A percentile compares a stretch with the other conserved stretches of the same genome.
phyloP scores from a whole-genome alignment of 2,329 filamentous ascomycete genomes.

The Aspergillus clavatus region DNA sequence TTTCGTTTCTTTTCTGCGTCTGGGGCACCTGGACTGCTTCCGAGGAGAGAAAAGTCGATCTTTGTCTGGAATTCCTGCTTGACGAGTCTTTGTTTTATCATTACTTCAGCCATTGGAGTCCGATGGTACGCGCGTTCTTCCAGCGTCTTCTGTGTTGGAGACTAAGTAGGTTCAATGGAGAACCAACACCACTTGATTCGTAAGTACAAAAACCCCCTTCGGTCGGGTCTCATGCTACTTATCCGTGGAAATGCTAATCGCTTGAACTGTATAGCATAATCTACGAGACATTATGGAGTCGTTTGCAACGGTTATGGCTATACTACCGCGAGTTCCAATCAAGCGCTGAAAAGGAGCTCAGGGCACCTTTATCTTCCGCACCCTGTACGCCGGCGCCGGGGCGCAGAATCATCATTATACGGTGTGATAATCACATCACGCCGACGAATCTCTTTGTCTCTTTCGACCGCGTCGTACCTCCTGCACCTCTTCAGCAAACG shows the following conservation, averaged over 20 bases:
- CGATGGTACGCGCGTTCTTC: slow-evolving; percentile 90
- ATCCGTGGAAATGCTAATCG: slow-evolving; percentile 9
- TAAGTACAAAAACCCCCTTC: slow-evolving; percentile 48
- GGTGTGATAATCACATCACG: slow-evolving; percentile 63
- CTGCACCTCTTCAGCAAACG: slow-evolving; percentile 28
- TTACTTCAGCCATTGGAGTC: slow-evolving; percentile 90
- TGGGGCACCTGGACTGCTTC: slow-evolving; percentile 70
- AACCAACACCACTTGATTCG: slow-evolving; percentile 60
- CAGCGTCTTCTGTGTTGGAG: slow-evolving; percentile 90
- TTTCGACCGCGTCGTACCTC: slow-evolving; percentile 57
- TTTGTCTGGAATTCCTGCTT: slow-evolving; percentile 73
- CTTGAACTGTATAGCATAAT: slow-evolving; percentile 54
- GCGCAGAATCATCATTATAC: slow-evolving; percentile 81
- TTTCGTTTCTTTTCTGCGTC: slow-evolving; percentile 73
- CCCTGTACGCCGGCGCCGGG: slow-evolving; percentile 82
- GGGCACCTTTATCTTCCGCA: slow-evolving; percentile 63
- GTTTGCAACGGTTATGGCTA: slow-evolving; percentile 69
- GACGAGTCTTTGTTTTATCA: slow-evolving; percentile 69
- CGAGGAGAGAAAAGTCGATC: slow-evolving; percentile 59
- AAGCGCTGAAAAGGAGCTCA: slow-evolving; percentile 55
- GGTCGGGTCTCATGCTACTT: neutral
- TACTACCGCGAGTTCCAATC: slow-evolving; percentile 73
- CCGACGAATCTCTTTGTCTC: slow-evolving; percentile 54
- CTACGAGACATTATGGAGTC: slow-evolving; percentile 60
- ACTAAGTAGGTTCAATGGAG: slow-evolving; percentile 69